Conservation (phyloP, 441 rosid species). For the Gossypium trilobum region DNA sequence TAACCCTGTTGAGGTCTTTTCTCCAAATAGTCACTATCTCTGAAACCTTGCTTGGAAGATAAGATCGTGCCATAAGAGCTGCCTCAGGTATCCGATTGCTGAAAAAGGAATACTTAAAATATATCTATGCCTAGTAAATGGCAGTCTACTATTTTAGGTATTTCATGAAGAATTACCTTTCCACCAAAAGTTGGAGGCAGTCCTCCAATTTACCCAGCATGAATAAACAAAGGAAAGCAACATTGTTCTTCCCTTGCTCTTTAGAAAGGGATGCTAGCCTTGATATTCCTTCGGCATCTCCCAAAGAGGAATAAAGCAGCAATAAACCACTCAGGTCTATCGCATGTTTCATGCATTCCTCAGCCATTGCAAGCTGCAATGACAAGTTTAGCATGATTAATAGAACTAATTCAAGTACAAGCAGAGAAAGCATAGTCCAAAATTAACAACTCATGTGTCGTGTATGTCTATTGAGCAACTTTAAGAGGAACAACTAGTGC, state of each 20-base stretch:
- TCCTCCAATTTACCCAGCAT: conserved; percentile 89
- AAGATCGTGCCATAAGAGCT: conserved; percentile 92
- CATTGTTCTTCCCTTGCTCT: conserved; percentile 91
- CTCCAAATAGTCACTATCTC: conserved; percentile 88
- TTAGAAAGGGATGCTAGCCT: conserved; percentile 71
- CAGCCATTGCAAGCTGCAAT: conserved; percentile 88
- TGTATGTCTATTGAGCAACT: background rate
- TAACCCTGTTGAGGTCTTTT: conserved; percentile 81
- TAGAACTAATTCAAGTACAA: background rate
- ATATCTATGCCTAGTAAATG: conserved; percentile 12
- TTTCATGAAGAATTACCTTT: conserved; percentile 44
- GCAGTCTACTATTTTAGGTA: conserved; percentile 9
- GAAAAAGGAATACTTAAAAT: conserved; percentile 28
- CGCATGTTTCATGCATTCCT: conserved; percentile 86
- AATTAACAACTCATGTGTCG: background rate
- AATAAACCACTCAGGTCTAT: conserved; percentile 86
- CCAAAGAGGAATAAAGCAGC: conserved; percentile 84
- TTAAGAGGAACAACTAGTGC: background rate
- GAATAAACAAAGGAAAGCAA: conserved; percentile 82
- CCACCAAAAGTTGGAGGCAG: conserved; percentile 83
- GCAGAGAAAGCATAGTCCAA: background rate
- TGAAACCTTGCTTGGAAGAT: conserved; percentile 93
- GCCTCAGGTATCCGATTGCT: conserved; percentile 99
- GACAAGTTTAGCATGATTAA: background rate
- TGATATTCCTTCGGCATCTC: conserved; percentile 85